Percentiles rank a stretch among this genome's conserved stretches.
Evolutionary conservation across 2,329 filamentous ascomycete genomes (phyloP).

Genomic region (Fusarium pseudoanthophilum): DNA sequence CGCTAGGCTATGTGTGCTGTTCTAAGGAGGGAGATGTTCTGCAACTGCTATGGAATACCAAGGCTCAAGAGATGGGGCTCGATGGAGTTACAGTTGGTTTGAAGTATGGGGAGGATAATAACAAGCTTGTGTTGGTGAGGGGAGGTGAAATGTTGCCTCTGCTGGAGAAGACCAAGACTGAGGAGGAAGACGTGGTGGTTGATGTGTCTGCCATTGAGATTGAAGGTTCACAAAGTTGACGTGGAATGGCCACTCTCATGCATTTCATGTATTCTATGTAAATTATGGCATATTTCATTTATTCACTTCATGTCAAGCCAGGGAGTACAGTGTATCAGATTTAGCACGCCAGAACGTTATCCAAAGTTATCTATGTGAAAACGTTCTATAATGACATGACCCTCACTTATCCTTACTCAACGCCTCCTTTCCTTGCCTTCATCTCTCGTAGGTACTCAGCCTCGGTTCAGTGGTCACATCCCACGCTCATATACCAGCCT

Average conservation of each 20-base stretch:
- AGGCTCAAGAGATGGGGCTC: slow-evolving; percentile 70
- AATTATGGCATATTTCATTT: not conserved
- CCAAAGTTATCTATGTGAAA: slow-evolving; percentile 11
- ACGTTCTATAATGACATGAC: slow-evolving; percentile 6
- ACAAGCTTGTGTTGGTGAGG: slow-evolving; percentile 62
- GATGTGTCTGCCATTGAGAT: not conserved
- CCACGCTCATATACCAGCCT: slow-evolving; percentile 9
- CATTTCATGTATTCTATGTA: not conserved
- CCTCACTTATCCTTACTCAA: not conserved
- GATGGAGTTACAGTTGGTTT: slow-evolving; percentile 66
- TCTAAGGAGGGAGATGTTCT: slow-evolving; percentile 65
- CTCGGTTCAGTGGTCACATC: not conserved
- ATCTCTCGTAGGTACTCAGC: not conserved
- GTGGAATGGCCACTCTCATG: not conserved
- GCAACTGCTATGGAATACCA: slow-evolving; percentile 79
- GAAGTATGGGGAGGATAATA: slow-evolving; percentile 52
- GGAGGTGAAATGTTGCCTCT: slow-evolving; percentile 56
- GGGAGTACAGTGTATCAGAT: not conserved
- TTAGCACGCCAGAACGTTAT: not conserved
- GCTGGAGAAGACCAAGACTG: slow-evolving; percentile 7
- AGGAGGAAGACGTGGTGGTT: not conserved
- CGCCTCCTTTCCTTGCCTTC: not conserved
- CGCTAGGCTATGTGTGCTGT: slow-evolving; percentile 77
- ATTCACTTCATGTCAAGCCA: not conserved
- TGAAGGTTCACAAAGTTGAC: slow-evolving; percentile 2